A percentile compares a stretch with the other conserved stretches of the same genome.
Evolutionary conservation across 495 filamentous ascomycete genomes (phyloP).

Genomic region (Neurospora sublineolata): DNA sequence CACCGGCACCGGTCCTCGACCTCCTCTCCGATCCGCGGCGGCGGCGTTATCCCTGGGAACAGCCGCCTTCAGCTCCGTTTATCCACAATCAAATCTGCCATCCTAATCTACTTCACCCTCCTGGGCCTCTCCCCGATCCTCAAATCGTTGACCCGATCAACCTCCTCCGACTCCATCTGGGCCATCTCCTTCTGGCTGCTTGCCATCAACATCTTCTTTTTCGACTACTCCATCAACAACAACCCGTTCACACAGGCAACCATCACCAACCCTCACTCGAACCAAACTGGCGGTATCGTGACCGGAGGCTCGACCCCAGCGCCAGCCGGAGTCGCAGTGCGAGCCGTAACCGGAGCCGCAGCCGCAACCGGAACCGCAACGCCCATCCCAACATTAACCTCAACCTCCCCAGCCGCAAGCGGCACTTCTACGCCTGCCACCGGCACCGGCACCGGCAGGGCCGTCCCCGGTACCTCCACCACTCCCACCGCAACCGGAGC

Average conservation of each 20-base stretch:
- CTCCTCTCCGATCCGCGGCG: slow-evolving; percentile 1
- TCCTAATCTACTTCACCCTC: slow-evolving; percentile 85
- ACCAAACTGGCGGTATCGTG: not conserved
- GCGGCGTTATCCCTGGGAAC: slow-evolving; percentile 6
- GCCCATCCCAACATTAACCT: not conserved
- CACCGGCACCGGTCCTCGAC: not conserved
- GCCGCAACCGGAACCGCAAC: not conserved
- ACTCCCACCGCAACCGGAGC: not conserved
- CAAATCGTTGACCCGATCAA: slow-evolving; percentile 85
- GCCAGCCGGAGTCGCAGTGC: not conserved
- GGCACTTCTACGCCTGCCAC: not conserved
- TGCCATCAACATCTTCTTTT: slow-evolving; percentile 91
- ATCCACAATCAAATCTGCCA: slow-evolving; percentile 65
- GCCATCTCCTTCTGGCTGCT: slow-evolving; percentile 88
- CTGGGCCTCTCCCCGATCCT: slow-evolving; percentile 87
- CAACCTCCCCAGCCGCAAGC: not conserved
- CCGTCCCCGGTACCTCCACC: not conserved
- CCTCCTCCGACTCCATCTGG: slow-evolving; percentile 88
- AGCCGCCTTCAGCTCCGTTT: slow-evolving; percentile 29
- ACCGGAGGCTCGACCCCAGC: slow-evolving; percentile 12
- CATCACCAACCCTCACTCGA: not conserved
- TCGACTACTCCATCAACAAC: slow-evolving; percentile 61
- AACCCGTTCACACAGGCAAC: not conserved
- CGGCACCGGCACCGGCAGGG: not conserved
- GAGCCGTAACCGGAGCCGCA: not conserved